Evolutionary conservation across 129 eudicot genomes (phyloP).

Genomic region (Tanacetum coccineum): DNA sequence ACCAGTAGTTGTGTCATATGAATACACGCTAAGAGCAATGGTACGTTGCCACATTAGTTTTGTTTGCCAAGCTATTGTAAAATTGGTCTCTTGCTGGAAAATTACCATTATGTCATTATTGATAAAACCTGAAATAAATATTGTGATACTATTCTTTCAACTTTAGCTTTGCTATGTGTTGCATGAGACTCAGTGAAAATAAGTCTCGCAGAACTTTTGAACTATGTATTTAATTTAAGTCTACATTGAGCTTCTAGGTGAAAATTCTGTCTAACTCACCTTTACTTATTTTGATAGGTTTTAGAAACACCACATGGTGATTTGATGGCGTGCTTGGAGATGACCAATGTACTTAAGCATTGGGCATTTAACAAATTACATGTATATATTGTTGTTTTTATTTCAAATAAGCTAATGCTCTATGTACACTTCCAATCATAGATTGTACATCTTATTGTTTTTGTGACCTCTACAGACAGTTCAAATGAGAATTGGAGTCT

Average conservation of each 20-base stretch:
- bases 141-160: too few relatives aligned
- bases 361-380: neutral
- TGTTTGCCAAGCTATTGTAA: too few relatives aligned
- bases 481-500: conserved; percentile 41
- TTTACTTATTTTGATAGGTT: too few relatives aligned
- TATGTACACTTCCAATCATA: conserved; percentile 19
- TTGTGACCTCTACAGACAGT: conserved; percentile 77
- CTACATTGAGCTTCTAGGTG: neutral
- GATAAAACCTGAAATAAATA: too few relatives aligned
- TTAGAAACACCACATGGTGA: too few relatives aligned
- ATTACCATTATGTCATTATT: too few relatives aligned
- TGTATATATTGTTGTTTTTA: neutral
- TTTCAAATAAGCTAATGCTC: neutral
- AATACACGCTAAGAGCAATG: conserved; percentile 79
- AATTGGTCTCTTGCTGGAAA: too few relatives aligned
- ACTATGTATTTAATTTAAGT: neutral
- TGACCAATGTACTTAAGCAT: too few relatives aligned
- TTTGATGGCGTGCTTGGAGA: too few relatives aligned
- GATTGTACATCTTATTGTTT: conserved; percentile 95
- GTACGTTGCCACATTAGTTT: conserved; percentile 32
- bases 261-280: neutral
- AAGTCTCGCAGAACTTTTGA: neutral
- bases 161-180: conserved; percentile 7
- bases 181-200: neutral
- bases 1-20: conserved; percentile 61